Evolutionary conservation across 495 filamentous ascomycete genomes (phyloP), one percentile per base, ranked within the genome.

Genomic region (Aspergillus cavernicola): DNA sequence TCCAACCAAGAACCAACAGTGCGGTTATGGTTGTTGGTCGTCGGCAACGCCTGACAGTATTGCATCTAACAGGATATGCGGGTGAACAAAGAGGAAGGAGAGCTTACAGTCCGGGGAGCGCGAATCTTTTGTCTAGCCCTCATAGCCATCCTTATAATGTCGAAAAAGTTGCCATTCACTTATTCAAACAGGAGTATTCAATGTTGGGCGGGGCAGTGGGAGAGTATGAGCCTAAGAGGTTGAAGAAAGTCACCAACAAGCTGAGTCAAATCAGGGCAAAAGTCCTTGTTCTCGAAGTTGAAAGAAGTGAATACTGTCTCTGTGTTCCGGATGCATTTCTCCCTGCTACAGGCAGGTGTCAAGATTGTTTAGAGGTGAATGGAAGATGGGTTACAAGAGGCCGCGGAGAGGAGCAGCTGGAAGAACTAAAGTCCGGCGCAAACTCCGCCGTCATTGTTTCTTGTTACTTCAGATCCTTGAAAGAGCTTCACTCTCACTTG

Each of bases 41-140:
- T 36, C 33, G 46, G 24, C 22, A 39, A 19, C 1, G 3, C 4
- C 13, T 11, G n/a, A 37, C 22, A 43, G 23, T 43, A 29, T 28
- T 16, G 24, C 11, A 7, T 4, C 3, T 16, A 19, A 11, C 18
- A 15, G n/a, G n/a, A 41, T 20, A 32, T n/a, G 22, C 11, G 39
- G 13, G 6, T 3, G 24, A 3, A 8, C 50, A 0, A 6, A 7
- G 28, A 16, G 46, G 22, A 23, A 42, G 8, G 9, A 38, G 8
- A 18, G 32, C 80, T 69, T 77, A 90, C 88, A 65, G 82, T 75
- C 56, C 85, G 74, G 46, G 88, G 88, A 62, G 87, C 85, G 50
- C 86, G 72, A 51, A 92, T 90, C 63, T 81, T 87, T 36, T 83
- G 79, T 51, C 84, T 72, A 23, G 83, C 82, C 66, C 85, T 76